Conservation (phyloP, 2,329 filamentous ascomycete species). For the Alternaria gaisen region DNA sequence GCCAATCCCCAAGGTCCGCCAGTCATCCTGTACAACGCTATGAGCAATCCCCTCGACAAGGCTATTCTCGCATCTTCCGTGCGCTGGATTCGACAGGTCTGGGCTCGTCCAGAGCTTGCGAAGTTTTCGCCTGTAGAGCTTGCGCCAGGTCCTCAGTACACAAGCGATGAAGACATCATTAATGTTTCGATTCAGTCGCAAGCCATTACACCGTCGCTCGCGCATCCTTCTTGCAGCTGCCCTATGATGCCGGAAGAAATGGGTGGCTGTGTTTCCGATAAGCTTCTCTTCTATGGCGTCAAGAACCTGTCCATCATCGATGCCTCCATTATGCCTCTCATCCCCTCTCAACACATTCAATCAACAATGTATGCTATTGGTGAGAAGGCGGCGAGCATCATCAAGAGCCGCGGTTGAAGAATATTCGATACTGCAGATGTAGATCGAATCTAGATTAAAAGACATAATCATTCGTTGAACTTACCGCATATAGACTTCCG, state of each 20-base stretch:
- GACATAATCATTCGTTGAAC: too few relatives aligned
- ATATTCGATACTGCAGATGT: too few relatives aligned
- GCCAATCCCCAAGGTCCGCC: slow-evolving; percentile 37
- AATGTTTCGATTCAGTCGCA: slow-evolving; percentile 24
- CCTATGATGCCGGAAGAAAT: slow-evolving; percentile 47
- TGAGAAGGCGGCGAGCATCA: slow-evolving; percentile 30
- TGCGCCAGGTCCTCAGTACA: slow-evolving; percentile 37
- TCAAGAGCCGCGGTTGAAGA: too few relatives aligned
- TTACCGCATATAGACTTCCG: too few relatives aligned
- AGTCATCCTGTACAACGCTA: slow-evolving; percentile 39
- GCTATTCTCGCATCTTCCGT: slow-evolving; percentile 46
- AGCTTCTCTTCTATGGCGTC: slow-evolving; percentile 44
- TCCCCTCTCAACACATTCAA: slow-evolving; percentile 44
- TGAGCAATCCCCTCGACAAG: slow-evolving; percentile 43
- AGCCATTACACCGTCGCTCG: slow-evolving; percentile 32
- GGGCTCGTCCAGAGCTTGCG: slow-evolving; percentile 37
- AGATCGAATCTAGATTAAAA: too few relatives aligned
- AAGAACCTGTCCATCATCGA: slow-evolving; percentile 41
- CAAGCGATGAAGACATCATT: slow-evolving; percentile 40
- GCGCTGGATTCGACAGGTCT: slow-evolving; percentile 47
- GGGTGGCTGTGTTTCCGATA: slow-evolving; percentile 40
- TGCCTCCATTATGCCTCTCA: slow-evolving; percentile 44
- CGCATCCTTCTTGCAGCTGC: slow-evolving; percentile 40
- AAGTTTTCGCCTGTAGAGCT: slow-evolving; percentile 35
- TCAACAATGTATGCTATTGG: slow-evolving; percentile 46